These are phyloP conservation scores for Cercospora sojina DNA, from an alignment of 2,329 filamentous ascomycete genomes.

Conservation along the genomic window DNA sequence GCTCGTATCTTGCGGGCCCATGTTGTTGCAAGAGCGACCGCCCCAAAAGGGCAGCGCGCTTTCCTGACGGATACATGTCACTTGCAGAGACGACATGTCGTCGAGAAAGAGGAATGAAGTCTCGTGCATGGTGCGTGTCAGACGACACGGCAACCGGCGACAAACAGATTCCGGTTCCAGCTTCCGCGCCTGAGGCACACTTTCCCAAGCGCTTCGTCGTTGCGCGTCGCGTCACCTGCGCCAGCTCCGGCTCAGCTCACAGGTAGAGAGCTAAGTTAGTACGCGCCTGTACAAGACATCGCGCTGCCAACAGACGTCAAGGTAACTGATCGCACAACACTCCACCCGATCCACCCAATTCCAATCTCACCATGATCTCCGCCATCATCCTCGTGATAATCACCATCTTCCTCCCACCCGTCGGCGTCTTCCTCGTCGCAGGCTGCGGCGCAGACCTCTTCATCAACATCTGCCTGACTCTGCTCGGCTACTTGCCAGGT, in stretches of 20 bases:
- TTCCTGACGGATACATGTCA: background rate
- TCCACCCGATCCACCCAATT: background rate
- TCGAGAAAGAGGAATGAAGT: background rate
- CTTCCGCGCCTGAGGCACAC: background rate
- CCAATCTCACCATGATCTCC: slow-evolving; percentile 23
- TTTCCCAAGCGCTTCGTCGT: background rate
- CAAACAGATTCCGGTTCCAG: background rate
- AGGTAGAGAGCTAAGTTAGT: background rate
- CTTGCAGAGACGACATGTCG: background rate
- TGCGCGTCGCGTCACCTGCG: slow-evolving; percentile 2
- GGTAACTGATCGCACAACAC: background rate
- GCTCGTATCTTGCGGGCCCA: background rate
- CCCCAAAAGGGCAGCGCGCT: background rate
- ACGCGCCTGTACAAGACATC: background rate
- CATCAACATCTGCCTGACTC: slow-evolving; percentile 50
- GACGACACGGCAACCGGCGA: background rate
- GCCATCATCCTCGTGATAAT: slow-evolving; percentile 47
- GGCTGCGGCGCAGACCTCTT: slow-evolving; percentile 49
- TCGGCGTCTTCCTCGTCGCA: slow-evolving; percentile 51
- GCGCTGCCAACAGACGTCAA: too few relatives aligned
- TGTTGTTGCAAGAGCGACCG: background rate
- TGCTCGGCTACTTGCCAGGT: slow-evolving; percentile 65
- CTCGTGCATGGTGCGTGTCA: background rate
- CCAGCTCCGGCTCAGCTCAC: background rate
- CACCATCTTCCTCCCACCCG: slow-evolving; percentile 43